Base-by-base conservation (phyloP, 495 filamentous ascomycete species). In the Corynascus novoguineensis region DNA sequence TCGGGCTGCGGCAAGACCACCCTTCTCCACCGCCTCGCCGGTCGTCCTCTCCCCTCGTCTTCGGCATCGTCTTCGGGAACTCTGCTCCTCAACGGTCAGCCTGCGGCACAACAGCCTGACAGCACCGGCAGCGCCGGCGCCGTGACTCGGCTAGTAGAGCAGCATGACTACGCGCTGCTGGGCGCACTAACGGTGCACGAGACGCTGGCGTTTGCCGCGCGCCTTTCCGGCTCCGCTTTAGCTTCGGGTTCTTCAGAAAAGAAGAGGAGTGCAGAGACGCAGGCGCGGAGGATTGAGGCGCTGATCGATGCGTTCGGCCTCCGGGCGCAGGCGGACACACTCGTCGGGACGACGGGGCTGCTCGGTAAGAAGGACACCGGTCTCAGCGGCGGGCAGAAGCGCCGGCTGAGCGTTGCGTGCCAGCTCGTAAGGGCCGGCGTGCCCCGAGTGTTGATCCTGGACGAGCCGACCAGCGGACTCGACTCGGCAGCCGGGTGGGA, bases 231-330 rank as follows among this genome's bases (percentile, higher is more conserved):
- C 5, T 31, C 40, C 21, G 6, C 31, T 2, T 37, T 32, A 4
- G 19, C n/a, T 9, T 50, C 47, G 1, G 22, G 32, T 1, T 32
- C 15, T 6, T 15, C 42, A 3, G 9, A 10, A 5, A 15, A 21
- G 24, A 29, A 27, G 24, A 12, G 17, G 4, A 7, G 27, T 12
- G 14, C 24, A 9, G 41, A 10, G 5, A 46, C 22, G 28, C 14
- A 15, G 73, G 89, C 95, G 64, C 90, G 92, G 64, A 63, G 92
- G 60, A 88, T 92, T 12, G 86, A 93, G 52, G 87, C 89, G 65
- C 83, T 97, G 45, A 88, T 97, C 51, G 86, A 88, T 59, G 78
- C 92, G 47, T 78, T 97, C 19, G 86, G 87, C 79, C 12, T 92
- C 86, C 53, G 85, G 81, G 47, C 77, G 2, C 88, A 90, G 64